A percentile compares a stretch with the other conserved stretches of the same genome.
Conservation (phyloP, 495 filamentous ascomycete species). For the Tuber calosporum region DNA sequence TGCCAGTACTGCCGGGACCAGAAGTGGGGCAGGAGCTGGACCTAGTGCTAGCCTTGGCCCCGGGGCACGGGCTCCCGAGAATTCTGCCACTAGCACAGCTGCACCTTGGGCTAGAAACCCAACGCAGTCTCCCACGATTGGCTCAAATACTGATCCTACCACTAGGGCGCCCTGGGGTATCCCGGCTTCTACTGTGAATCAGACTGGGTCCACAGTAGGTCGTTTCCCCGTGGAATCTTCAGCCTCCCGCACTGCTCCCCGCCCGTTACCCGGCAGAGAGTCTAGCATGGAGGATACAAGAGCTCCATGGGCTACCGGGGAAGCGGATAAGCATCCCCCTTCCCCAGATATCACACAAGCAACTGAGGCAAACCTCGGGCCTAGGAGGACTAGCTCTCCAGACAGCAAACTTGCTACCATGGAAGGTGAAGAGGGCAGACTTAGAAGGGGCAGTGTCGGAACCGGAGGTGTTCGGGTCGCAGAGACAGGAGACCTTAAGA, state of each 20-base stretch:
- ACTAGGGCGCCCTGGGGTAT: constrained; percentile 30
- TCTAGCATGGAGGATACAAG: constrained; percentile 17
- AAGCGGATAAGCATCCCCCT: constrained; percentile 4
- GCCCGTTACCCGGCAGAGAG: constrained; percentile 13
- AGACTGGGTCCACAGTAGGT: constrained; percentile 10
- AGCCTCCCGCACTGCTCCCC: constrained; percentile 18
- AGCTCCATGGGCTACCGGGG: constrained; percentile 26
- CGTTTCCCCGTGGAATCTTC: neutral
- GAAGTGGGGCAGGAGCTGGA: neutral
- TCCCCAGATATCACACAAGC: constrained; percentile 26
- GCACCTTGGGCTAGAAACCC: constrained; percentile 24
- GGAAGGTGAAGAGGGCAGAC: constrained; percentile 28
- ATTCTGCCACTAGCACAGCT: constrained; percentile 8
- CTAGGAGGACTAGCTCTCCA: constrained; percentile 34
- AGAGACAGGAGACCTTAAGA: constrained; percentile 38
- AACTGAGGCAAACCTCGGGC: constrained; percentile 36
- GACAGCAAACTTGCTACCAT: constrained; percentile 33
- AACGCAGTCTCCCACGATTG: constrained; percentile 6
- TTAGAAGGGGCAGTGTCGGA: constrained; percentile 36
- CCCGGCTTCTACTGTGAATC: constrained; percentile 4
- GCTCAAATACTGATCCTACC: constrained; percentile 18
- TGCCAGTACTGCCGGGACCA: too few species aligned
- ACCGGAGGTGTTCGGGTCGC: constrained; percentile 39
- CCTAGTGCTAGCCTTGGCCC: constrained; percentile 1
- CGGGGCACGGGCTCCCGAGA: constrained; percentile 9